These are phyloP conservation scores for Blumeria hordei DNA, from an alignment of 2,329 filamentous ascomycete species.

Conservation along the genomic window DNA sequence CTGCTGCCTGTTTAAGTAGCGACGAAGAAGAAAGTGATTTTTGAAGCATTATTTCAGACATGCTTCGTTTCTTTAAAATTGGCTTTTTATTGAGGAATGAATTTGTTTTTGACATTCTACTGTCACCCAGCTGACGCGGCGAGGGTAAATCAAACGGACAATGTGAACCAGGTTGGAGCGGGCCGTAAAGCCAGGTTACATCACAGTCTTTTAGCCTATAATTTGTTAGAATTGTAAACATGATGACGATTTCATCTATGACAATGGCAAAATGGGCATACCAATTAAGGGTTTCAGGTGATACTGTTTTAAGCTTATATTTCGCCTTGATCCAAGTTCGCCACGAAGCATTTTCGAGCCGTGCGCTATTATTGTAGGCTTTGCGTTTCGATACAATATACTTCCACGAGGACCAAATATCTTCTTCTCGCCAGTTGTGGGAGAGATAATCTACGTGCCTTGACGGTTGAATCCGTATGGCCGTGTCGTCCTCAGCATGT, in stretches of 20 bases:
- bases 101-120: conserved; percentile 28
- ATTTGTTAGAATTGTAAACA: conserved; percentile 24
- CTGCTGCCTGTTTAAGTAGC: conserved; percentile 44
- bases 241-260: not conserved
- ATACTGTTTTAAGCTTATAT: conserved; percentile 62
- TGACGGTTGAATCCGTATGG: conserved; percentile 19
- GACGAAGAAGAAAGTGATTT: conserved; percentile 72
- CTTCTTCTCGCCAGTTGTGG: conserved; percentile 83
- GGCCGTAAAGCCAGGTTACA: conserved; percentile 92
- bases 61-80: conserved; percentile 87
- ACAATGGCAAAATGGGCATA: conserved; percentile 2
- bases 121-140: conserved; percentile 17
- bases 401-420: conserved; percentile 93
- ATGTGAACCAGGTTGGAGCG: conserved; percentile 46
- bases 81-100: conserved; percentile 39
- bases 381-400: conserved; percentile 56
- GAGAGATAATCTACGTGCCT: conserved; percentile 90
- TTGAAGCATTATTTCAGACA: conserved; percentile 88
- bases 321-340: conserved; percentile 87
- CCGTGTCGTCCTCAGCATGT: conserved; percentile 26
- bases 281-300: conserved; percentile 78
- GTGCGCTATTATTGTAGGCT: conserved; percentile 36
- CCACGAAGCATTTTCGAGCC: conserved; percentile 91
- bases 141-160: conserved; percentile 22
- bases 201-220: conserved; percentile 89